Evolutionary conservation across 768 basidiomycete species (phyloP), one percentile per base, ranked within the genome.

Genomic region (Boletellus sp.): DNA sequence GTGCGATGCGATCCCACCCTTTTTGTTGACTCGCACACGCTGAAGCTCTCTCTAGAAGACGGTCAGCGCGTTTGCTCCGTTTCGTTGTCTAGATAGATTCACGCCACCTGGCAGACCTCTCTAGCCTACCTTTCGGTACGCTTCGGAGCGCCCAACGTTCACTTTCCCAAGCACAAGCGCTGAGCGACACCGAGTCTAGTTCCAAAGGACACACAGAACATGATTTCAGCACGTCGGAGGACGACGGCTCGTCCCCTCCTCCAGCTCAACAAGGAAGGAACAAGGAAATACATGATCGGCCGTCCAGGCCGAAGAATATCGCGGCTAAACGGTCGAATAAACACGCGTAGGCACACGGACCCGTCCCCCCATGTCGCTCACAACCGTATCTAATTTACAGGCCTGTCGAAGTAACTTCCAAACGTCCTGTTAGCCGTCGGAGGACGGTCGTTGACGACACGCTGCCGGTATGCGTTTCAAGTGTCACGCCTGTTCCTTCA

Each of bases 321-420:
- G 72, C 81, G 3, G 63, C 74, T 12, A 87, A 86, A 68, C 77
- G 93, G 37, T 65, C 77, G 6, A 80, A 78, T 63, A 96, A 97
- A 62, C 86, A 95, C 70, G 91, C 94, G 94, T 94, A 69, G 54
- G 91, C 77, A 22, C 13, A 23, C 38, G 13, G 20, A 4, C 24
- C n/a, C 13, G 33, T 26, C 32, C 52, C 34, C 35, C n/a, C 15
- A 41, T 13, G 7, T 35, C 11, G 28, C 19, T 49, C 39, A 20
- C 35, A 23, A 11, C 43, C 56, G 51, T 19, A 51, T 22, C 35
- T 22, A 6, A 17, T 37, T 22, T 39, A 24, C 44, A 94, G 94
- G 1, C 94, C 94, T 1, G 76, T 72, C 28, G 91, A 92, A 57
- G 74, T 90, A 45, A 85, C 87, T 15, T 91, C 93, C 0, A 96